Percentiles rank a stretch among this genome's conserved stretches.
Conservation (phyloP, 495 filamentous ascomycete species). For the Tuber melanosporum region DNA sequence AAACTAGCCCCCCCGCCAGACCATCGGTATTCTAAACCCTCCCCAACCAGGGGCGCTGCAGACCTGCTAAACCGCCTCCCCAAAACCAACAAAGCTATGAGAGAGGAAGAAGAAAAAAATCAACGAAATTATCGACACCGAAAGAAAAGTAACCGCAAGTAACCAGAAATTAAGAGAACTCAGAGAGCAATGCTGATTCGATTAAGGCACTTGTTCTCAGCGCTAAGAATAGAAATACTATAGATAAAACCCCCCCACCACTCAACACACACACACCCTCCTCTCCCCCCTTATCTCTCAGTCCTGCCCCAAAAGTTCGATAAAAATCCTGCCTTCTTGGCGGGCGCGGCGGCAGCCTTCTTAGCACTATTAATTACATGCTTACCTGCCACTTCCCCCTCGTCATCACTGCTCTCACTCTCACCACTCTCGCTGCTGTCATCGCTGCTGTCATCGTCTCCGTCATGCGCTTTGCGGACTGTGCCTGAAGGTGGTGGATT, state of each 20-base stretch:
- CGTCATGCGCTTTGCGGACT: neutral
- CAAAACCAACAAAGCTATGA: neutral
- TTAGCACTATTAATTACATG: neutral
- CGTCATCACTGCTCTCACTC: neutral
- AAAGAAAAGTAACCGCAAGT: neutral
- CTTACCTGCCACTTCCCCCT: neutral
- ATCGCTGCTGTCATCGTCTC: neutral
- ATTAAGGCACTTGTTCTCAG: neutral
- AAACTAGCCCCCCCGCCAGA: neutral
- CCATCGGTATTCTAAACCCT: neutral
- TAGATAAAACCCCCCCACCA: neutral
- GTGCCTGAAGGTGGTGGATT: neutral
- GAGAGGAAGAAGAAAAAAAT: neutral
- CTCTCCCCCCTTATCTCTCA: neutral
- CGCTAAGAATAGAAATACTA: neutral
- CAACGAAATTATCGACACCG: neutral
- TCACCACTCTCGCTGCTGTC: neutral
- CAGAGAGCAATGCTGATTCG: neutral
- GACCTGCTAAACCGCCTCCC: neutral
- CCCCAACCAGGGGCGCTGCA: neutral
- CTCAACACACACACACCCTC: neutral
- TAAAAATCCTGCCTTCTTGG: neutral
- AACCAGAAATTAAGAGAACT: neutral
- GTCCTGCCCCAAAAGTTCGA: neutral
- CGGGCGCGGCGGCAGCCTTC: neutral